A percentile compares a stretch with the other conserved stretches of the same genome.
Conservation (phyloP, 106 monocot species). For the Acorus calamus region DNA sequence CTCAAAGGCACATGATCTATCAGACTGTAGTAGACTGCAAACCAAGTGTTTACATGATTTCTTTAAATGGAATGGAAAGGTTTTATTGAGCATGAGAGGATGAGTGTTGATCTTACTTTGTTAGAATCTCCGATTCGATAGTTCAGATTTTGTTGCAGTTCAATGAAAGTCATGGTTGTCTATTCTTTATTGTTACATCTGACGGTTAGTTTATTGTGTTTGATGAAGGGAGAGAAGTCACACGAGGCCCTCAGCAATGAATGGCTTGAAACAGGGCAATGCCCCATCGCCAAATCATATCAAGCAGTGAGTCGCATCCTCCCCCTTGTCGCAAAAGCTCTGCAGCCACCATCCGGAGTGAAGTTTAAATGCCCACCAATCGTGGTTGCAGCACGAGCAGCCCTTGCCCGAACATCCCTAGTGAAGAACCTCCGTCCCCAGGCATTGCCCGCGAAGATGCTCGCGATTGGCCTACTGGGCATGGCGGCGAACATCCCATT, state of each 20-base stretch:
- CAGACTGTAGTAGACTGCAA: too few species aligned
- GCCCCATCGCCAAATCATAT: slow-evolving; percentile 78
- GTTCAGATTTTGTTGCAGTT: too few species aligned
- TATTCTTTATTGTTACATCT: not conserved
- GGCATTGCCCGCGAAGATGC: slow-evolving; percentile 60
- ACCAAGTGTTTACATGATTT: too few species aligned
- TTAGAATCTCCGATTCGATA: too few species aligned
- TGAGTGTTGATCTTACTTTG: too few species aligned
- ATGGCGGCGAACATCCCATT: slow-evolving; percentile 86
- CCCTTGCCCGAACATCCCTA: slow-evolving; percentile 59
- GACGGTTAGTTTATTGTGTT: slow-evolving; percentile 2
- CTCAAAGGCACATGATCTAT: too few species aligned
- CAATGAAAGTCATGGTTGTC: too few species aligned
- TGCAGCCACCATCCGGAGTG: slow-evolving; percentile 67
- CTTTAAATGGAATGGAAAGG: too few species aligned
- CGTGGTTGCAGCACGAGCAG: slow-evolving; percentile 66
- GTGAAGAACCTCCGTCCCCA: slow-evolving; percentile 76
- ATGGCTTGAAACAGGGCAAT: slow-evolving; percentile 79
- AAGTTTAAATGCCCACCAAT: slow-evolving; percentile 63
- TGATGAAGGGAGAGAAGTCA: slow-evolving; percentile 20
- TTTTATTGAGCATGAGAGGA: too few species aligned
- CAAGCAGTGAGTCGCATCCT: slow-evolving; percentile 62
- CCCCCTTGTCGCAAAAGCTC: slow-evolving; percentile 63
- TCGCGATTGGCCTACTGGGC: slow-evolving; percentile 58
- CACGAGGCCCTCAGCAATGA: slow-evolving; percentile 66